Evolutionary conservation across 73 alveolate species (phyloP).

Genomic region (Tetrahymena malaccensis): DNA sequence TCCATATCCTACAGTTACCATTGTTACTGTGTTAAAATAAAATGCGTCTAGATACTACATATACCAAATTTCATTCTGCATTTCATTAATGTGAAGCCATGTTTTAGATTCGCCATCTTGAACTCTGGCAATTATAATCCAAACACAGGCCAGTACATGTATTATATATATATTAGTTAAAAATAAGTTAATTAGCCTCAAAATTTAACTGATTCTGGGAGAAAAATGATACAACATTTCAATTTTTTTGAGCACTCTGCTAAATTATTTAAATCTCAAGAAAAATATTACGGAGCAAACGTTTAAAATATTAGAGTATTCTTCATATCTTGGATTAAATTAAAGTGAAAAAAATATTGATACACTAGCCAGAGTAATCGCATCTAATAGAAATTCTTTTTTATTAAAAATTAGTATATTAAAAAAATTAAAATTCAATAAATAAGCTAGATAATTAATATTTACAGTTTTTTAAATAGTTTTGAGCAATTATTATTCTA

Average conservation of each 20-base stretch:
- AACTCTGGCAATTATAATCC: background rate
- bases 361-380: background rate
- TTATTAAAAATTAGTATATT: background rate
- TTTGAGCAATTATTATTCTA: background rate
- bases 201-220: background rate
- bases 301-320: background rate
- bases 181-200: background rate
- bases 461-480: background rate
- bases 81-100: background rate
- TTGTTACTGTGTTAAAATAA: constrained; percentile 39
- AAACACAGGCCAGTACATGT: background rate
- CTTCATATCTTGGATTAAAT: background rate
- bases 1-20: constrained; percentile 76
- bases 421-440: background rate
- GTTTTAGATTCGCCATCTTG: background rate
- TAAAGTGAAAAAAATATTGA: background rate
- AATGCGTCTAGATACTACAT: background rate
- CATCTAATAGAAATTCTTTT: background rate
- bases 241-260: background rate
- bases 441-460: background rate
- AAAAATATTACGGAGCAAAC: background rate
- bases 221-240: background rate
- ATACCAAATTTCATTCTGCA: background rate
- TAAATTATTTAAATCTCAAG: background rate
- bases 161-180: background rate